Base-by-base conservation (phyloP, 306 rosid species). In the Begonia peltatifolia region DNA sequence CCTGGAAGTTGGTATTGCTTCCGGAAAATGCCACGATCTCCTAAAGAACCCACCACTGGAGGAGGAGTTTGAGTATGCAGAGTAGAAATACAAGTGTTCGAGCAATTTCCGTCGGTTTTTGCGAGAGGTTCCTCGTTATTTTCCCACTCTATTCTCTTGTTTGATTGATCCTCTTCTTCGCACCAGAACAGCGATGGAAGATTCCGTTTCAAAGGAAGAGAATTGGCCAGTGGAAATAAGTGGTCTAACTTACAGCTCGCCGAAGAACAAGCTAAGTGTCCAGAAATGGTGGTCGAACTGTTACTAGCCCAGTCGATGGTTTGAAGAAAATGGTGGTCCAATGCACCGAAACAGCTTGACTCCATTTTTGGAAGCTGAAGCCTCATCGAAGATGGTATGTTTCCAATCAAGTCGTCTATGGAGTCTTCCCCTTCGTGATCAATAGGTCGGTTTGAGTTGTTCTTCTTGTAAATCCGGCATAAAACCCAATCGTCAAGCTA, bases 401-500 rank as follows among this genome's bases (percentile, higher is more conserved):
- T 63, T 44, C 84, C 76, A 53, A 69, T 62, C 81, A 76, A 35
- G 14, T 76, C 89, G 9, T 76, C 87, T 63, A 78, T 58, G 7
- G 81, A 63, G 30, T 80, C 90, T 50, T 80, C 87, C 54, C 78
- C 74, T 2, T 78, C 90, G 5, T 74, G 87, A 46, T 82, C 87
- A 56, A 76, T 17, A 0, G 77, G 62, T 46, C 84, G 76, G 50
- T 69, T 82, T 5, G 90, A 58, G 63, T 76, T 85, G 73, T 56
- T 80, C 76, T 85, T 90, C 78, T 90, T 78, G 79, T 85, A 90
- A 63, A 90, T 90, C 65, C 97, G 94, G 71, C 95, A 90, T 16
- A 90, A 55, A 50, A 90, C 95, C 94, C 95, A 90, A 66, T 86
- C 97, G 54, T 90, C 97, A 38, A 86, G 87, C 97, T 90, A 62